Base-by-base conservation (phyloP, 202 grass and related monocot genomes). In the Saccharum hybrid region DNA sequence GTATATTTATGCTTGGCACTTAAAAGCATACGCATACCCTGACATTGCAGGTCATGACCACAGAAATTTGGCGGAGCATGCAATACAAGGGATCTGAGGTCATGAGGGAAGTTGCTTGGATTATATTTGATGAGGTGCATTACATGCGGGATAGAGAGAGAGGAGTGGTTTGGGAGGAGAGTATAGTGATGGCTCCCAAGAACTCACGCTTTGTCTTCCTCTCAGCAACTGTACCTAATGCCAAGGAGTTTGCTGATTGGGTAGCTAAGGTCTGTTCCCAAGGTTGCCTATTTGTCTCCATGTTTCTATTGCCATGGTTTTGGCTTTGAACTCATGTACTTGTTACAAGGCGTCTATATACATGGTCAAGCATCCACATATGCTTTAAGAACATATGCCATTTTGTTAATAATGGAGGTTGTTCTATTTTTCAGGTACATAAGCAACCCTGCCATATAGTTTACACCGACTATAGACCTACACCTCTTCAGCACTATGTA, bases 1-100 rank as follows among this genome's bases (percentile, higher is more conserved):
- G 4, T 51, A 51, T 82, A 43, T 31, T 14, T 54, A 14, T 36
- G 54, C 19, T 68, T 69, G 48, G 13, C 33, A 70, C 77, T 75
- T 40, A 70, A 62, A 82, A 73, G 13, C 38, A 13, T n/a, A n/a
- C n/a, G n/a, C n/a, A n/a, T n/a, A n/a, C 41, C 73, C 6, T 48
- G 22, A 39, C 54, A 76, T 67, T 82, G 68, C 63, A 95, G 96
- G 96, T 98, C 46, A 95, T 98, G 91, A 95, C 93, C 30, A 98
- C 92, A 9, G 96, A 98, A 90, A 95, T 98, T 86, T 98, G 90
- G 96, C 96, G 96, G 45, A 98, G 96, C 71, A 98, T 98, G 96
- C 92, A 93, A 71, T 98, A 98, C 62, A 95, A 91, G 75, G 96
- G 96, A 71, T 98, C 96, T 1, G 96, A 98, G 86, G 84, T 98